Evolutionary conservation across 352 stramenopile species (phyloP).

Genomic region (Pythium chondricola): DNA sequence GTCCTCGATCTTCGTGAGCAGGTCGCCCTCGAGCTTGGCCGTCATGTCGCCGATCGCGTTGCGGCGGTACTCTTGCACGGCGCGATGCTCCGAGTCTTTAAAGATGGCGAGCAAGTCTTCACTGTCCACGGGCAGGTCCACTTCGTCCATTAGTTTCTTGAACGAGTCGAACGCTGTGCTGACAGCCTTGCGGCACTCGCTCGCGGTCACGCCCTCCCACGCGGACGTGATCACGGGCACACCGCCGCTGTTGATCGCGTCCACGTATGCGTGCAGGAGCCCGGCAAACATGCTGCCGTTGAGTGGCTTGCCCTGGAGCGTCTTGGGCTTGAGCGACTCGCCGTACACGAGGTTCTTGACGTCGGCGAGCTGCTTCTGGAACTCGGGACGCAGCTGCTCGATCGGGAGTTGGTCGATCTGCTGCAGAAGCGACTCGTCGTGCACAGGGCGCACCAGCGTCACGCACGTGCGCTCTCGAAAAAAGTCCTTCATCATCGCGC

Average conservation of each 20-base stretch:
- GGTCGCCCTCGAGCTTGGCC: conserved; percentile 51
- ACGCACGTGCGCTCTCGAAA: conserved; percentile 77
- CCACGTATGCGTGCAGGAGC: conserved; percentile 77
- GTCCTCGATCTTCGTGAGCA: conserved; percentile 64
- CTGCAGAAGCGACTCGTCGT: conserved; percentile 74
- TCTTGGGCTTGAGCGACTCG: conserved; percentile 73
- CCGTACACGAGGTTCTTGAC: conserved; percentile 71
- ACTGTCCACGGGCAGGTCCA: conserved; percentile 63
- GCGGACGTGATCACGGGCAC: conserved; percentile 84
- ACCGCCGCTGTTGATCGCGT: conserved; percentile 83
- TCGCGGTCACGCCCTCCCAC: conserved; percentile 80
- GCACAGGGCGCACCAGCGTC: conserved; percentile 75
- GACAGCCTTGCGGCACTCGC: conserved; percentile 77
- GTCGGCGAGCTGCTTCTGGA: conserved; percentile 57
- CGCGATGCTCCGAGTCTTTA: conserved; percentile 47
- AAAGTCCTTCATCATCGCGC: conserved; percentile 81
- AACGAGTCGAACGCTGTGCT: conserved; percentile 50
- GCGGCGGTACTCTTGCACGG: conserved; percentile 48
- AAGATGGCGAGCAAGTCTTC: conserved; percentile 56
- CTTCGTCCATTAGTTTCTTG: conserved; percentile 45
- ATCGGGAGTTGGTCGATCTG: conserved; percentile 66
- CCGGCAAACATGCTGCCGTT: conserved; percentile 83
- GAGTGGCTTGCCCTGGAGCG: conserved; percentile 66
- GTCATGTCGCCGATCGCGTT: conserved; percentile 65
- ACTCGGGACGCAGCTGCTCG: conserved; percentile 64